Evolutionary conservation across 2,329 filamentous ascomycete genomes (phyloP), one percentile per base, ranked within the genome.

Genomic region (Penicillium sp.): DNA sequence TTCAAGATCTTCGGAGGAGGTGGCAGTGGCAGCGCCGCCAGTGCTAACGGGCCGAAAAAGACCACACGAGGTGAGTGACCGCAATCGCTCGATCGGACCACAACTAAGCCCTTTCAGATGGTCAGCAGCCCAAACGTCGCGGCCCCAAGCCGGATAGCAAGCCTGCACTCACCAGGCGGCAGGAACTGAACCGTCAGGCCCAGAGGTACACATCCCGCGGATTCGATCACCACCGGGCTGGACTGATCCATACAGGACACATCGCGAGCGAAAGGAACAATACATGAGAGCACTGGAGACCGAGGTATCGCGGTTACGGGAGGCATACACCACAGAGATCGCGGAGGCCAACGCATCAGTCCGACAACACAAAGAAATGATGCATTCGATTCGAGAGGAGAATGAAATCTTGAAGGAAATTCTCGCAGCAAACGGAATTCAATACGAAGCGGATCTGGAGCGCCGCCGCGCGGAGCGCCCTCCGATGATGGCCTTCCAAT

Each of bases 131-230:
- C 3, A 99, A 97, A 77, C 86, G 90, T 63, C 86, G 94, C 74
- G 94, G 94, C 1, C 94, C 94, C 0, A 97, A 97, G 73, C 94
- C 94, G 20, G 94, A 97, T 73, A 95, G 89, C 79, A 97, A 96
- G 72, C 94, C 94, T 18, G 93, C 94, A 43, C 78, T 96, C 67
- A 97, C 93, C 20, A 84, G 93, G 60, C 85, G 93, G 61, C 94
- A 97, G 72, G 93, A 97, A 74, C 79, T 97, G 59, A 97, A 97
- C 72, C 85, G 94, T 61, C 93, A 97, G 77, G 94, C 94, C 31
- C 94, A 97, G 75, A 88, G 92, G 92, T 95, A 84, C 38, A 29
- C n/a, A 35, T 46, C 11, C 34, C 11, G 32, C 26, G 31, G 14
- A 29, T 42, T 40, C 44, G 18, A 37, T 58, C 62, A 54, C 64